Conservation (phyloP, 441 rosid genomes). For the Macaranga tanarius region DNA sequence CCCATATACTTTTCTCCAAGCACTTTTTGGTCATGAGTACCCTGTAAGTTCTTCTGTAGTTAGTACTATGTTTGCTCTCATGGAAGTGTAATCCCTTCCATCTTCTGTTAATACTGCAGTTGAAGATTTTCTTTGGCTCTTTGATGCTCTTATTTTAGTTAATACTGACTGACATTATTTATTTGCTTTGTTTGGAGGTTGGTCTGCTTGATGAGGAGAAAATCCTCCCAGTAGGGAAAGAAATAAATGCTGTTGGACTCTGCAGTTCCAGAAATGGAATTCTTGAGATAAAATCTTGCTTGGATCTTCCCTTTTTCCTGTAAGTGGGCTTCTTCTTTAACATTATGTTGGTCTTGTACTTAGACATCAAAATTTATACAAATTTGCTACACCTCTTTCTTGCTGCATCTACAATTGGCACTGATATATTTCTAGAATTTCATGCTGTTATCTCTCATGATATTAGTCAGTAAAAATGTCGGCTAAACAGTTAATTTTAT, state of each 20-base stretch:
- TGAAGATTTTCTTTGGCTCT: constrained; percentile 4
- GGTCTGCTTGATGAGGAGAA: constrained; percentile 90
- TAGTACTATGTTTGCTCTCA: neutral
- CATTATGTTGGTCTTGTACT: neutral
- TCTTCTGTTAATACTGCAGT: neutral
- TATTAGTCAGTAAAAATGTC: neutral
- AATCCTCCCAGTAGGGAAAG: constrained; percentile 77
- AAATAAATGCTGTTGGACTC: constrained; percentile 68
- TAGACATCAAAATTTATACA: constrained; percentile 2
- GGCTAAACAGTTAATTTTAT: neutral
- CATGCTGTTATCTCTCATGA: neutral
- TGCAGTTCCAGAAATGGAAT: constrained; percentile 54
- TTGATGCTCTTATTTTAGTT: constrained; percentile 10
- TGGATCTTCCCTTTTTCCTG: constrained; percentile 92
- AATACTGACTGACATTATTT: constrained; percentile 9
- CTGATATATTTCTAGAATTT: neutral
- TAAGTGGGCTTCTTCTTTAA: constrained; percentile 36
- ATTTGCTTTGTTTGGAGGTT: constrained; percentile 45
- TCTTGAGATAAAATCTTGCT: constrained; percentile 75
- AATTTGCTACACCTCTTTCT: neutral
- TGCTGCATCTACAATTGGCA: neutral
- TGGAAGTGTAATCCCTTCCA: neutral
- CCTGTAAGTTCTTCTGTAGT: constrained; percentile 48
- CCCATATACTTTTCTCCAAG: constrained; percentile 79
- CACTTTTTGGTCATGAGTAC: constrained; percentile 76